phyloP scores from a whole-genome alignment of 148 eudicot species.

The Rheum nobile region DNA sequence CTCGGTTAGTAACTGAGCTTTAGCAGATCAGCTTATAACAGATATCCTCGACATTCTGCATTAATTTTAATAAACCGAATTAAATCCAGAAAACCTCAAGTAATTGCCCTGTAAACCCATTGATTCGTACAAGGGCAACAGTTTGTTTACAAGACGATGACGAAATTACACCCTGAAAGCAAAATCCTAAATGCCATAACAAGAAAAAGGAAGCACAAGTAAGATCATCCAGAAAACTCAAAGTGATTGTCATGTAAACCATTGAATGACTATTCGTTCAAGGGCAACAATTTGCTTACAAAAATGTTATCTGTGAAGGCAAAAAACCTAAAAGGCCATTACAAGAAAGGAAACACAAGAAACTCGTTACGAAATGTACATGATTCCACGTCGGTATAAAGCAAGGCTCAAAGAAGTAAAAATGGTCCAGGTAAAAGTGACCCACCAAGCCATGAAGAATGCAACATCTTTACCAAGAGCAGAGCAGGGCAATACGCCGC shows the following conservation, averaged over 20 bases:
- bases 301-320: neutral
- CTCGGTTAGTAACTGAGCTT: neutral
- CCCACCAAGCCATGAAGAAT: slow-evolving; percentile 86
- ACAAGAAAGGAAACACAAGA: slow-evolving; percentile 6
- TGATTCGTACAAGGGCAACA: neutral
- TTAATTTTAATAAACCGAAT: neutral
- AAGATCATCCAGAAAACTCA: neutral
- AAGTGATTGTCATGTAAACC: neutral
- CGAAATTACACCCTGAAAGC: neutral
- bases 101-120: neutral
- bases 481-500: slow-evolving; percentile 42
- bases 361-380: slow-evolving; percentile 55
- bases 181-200: neutral
- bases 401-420: slow-evolving; percentile 48
- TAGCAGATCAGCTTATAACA: neutral
- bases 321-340: neutral
- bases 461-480: slow-evolving; percentile 51
- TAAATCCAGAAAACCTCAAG: neutral
- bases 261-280: neutral
- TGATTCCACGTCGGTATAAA: slow-evolving; percentile 64
- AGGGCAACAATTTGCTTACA: slow-evolving; percentile 1
- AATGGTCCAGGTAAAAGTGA: slow-evolving; percentile 59
- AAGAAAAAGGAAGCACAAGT: neutral
- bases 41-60: neutral
- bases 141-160: neutral